Conservation (phyloP, 768 basidiomycete genomes). For the Leccinum boreale region DNA sequence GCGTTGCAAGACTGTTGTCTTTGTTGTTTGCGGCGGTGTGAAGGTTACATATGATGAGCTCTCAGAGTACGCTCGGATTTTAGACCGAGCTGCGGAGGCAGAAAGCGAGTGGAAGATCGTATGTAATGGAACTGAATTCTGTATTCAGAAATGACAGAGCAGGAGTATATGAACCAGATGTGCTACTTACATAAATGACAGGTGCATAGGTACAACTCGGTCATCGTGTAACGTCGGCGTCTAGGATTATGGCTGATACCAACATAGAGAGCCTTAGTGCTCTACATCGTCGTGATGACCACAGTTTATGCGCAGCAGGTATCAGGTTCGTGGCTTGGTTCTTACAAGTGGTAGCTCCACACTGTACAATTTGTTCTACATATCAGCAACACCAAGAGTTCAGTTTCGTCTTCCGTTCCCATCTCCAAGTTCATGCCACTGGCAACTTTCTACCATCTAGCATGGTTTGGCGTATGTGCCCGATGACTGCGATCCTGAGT, state of each 20-base stretch:
- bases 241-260: too few relatives aligned
- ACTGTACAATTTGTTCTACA: slow-evolving; percentile 1
- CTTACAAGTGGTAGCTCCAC: neutral
- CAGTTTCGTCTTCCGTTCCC: neutral
- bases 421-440: neutral
- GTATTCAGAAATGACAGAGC: slow-evolving; percentile 14
- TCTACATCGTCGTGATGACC: too few relatives aligned
- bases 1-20: slow-evolving; percentile 20
- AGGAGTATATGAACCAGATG: neutral
- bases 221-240: neutral
- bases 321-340: neutral
- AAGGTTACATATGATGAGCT: slow-evolving; percentile 59
- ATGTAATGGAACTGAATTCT: slow-evolving; percentile 27
- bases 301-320: slow-evolving; percentile 32
- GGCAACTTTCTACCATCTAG: slow-evolving; percentile 28
- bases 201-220: neutral
- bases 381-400: neutral
- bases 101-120: slow-evolving; percentile 27
- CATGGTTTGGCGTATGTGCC: slow-evolving; percentile 72
- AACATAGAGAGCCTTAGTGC: too few relatives aligned
- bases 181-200: slow-evolving; percentile 1
- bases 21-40: slow-evolving; percentile 44
- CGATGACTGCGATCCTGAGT: slow-evolving; percentile 43
- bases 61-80: slow-evolving; percentile 41
- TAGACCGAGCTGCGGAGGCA: slow-evolving; percentile 34